phyloP scores from a whole-genome alignment of 257 asterid genomes.

The Asclepias syriaca region DNA sequence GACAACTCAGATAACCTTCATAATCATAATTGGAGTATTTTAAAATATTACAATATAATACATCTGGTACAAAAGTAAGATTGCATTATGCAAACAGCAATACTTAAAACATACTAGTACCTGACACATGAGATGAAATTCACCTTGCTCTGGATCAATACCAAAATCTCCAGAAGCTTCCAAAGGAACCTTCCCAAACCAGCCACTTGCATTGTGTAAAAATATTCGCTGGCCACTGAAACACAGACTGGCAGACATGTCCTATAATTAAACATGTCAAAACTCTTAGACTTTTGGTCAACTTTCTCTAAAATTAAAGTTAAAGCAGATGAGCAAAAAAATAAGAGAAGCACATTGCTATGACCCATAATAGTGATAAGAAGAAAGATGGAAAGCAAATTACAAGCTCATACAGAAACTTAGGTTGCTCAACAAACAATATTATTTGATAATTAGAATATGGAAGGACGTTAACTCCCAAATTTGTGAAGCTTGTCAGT shows the following conservation, averaged over 20 bases:
- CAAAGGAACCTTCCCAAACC: slow-evolving; percentile 95
- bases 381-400: neutral
- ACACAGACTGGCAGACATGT: slow-evolving; percentile 78
- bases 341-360: neutral
- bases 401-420: neutral
- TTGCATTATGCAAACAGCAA: neutral
- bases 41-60: neutral
- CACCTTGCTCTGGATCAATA: slow-evolving; percentile 96
- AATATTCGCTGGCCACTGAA: slow-evolving; percentile 94
- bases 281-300: neutral
- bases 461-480: neutral
- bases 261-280: slow-evolving; percentile 40
- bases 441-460: neutral
- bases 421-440: neutral
- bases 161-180: slow-evolving; percentile 99
- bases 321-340: neutral
- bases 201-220: slow-evolving; percentile 94
- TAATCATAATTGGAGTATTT: neutral
- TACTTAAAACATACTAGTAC: slow-evolving; percentile 28
- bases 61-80: neutral
- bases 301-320: neutral
- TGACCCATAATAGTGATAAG: neutral
- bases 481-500: neutral
- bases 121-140: slow-evolving; percentile 98
- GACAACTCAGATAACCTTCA: neutral